Conservation (phyloP, 2,329 filamentous ascomycete species). For the Exutisphaerella laricina region DNA sequence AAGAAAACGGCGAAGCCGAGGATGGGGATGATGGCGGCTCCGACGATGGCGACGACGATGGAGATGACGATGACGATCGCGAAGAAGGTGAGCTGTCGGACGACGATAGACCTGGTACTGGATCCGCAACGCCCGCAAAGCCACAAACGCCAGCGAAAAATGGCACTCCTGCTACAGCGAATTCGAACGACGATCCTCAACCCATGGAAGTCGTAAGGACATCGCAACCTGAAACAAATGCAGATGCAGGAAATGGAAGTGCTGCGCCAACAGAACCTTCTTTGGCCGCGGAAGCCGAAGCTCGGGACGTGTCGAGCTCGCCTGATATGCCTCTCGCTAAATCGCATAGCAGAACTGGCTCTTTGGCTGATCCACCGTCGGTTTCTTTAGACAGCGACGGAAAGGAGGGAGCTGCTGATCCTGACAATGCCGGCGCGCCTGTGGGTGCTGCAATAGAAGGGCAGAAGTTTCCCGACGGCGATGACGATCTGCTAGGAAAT, state of each 20-base stretch:
- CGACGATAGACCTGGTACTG: conserved; percentile 25
- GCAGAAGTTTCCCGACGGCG: conserved; percentile 22
- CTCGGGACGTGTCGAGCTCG: conserved; percentile 36
- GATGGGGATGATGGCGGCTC: conserved; percentile 44
- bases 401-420: conserved; percentile 1
- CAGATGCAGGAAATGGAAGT: conserved; percentile 3
- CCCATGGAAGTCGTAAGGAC: conserved; percentile 18
- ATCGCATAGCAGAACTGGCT: conserved; percentile 37
- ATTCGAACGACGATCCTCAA: conserved; percentile 7
- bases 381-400: conserved; percentile 5
- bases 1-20: conserved; percentile 39
- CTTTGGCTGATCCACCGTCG: conserved; percentile 19
- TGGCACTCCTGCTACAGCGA: conserved; percentile 7
- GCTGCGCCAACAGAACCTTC: conserved; percentile 8
- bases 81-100: conserved; percentile 33
- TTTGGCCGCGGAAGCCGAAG: conserved; percentile 10
- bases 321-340: conserved; percentile 40
- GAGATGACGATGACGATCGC: conserved; percentile 42
- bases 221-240: conserved; percentile 5
- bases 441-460: conserved; percentile 8
- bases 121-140: conserved; percentile 21
- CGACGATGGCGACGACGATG: conserved; percentile 47
- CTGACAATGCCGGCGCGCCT: conserved; percentile 4
- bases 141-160: conserved; percentile 18
- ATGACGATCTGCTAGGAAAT: conserved; percentile 29